These are phyloP conservation scores for Kregervanrija pseudodelftensis DNA, from an alignment of 805 yeast species.

Conservation along the genomic window DNA sequence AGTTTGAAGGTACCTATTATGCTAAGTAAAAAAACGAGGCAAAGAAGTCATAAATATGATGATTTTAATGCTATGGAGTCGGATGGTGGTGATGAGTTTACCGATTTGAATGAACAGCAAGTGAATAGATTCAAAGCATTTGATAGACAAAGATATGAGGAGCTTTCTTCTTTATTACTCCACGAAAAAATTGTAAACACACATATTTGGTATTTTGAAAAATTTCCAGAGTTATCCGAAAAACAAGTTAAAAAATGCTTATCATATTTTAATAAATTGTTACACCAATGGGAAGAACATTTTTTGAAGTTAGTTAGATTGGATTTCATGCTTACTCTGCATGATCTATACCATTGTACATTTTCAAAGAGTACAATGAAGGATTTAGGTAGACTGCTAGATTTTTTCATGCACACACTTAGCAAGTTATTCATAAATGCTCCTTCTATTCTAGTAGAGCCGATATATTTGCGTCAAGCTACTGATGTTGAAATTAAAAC, in stretches of 20 bases:
- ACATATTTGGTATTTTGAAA: constrained; percentile 52
- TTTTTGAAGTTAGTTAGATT: constrained; percentile 51
- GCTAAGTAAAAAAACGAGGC: constrained; percentile 15
- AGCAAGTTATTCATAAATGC: constrained; percentile 40
- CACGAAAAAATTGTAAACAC: constrained; percentile 58
- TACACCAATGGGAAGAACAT: constrained; percentile 55
- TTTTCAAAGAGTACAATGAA: constrained; percentile 41
- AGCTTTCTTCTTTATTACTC: constrained; percentile 30
- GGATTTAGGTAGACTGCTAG: constrained; percentile 59
- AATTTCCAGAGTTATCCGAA: constrained; percentile 56
- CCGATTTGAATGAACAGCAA: constrained; percentile 6
- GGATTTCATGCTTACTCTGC: constrained; percentile 60
- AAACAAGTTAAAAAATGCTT: constrained; percentile 56
- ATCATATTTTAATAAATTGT: constrained; percentile 62
- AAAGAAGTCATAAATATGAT: constrained; percentile 9
- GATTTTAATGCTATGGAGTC: constrained; percentile 21
- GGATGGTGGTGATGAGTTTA: constrained; percentile 19
- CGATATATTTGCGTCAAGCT: constrained; percentile 50
- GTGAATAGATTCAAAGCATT: constrained; percentile 12
- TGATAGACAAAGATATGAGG: constrained; percentile 15
- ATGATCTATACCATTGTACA: constrained; percentile 44
- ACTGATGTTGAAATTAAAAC: constrained; percentile 38
- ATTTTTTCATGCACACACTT: constrained; percentile 56
- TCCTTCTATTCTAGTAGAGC: constrained; percentile 52
- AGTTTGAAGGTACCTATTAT: constrained; percentile 36